Evolutionary conservation across 2,329 filamentous ascomycete genomes (phyloP), one percentile per base, ranked within the genome.

Genomic region (Diaporthe amygdali): DNA sequence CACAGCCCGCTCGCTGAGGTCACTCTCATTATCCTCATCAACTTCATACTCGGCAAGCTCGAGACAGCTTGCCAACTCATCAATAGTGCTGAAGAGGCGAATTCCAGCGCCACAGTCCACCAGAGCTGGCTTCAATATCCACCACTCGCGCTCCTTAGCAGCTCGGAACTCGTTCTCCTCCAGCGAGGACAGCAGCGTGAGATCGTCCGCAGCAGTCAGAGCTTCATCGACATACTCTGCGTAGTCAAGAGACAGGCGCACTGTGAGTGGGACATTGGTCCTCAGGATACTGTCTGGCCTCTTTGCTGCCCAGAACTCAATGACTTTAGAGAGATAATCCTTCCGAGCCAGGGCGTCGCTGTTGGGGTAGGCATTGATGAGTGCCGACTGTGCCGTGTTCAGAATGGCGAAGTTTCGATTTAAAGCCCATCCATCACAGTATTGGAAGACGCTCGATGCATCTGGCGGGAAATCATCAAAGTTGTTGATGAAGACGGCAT

Each of bases 91-190:
- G 69, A 83, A 83, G 10, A 83, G 76, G 0, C 81, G 77, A n/a
- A 83, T 83, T 0, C 81, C 81, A 10, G 80, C 78, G 1, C 81
- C 81, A n/a, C 81, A 82, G 27, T 83, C 81, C 12, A 82, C 78
- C 71, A 83, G 74, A 0, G 81, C 81, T 2, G 81, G 81, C 63
- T 83, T 83, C 4, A 83, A 67, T 30, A 83, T 83, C 81, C 81
- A 83, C 81, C 81, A 83, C 39, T 82, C 78, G 1, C 81, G 74
- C 2, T 82, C 76, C 0, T 64, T 63, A 0, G 77, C 41, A 1
- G 74, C 72, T 55, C 76, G 81, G 9, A 41, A 49, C 25, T 76
- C 78, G 41, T 83, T 83, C 4, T 79, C 76, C 34, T 82, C 79
- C 0, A 82, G 77, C 0, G 81, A 82, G 47, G 76, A 79, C 30